phyloP scores from a whole-genome alignment of 1,284 basidiomycete species.

The Trametes versicolor region DNA sequence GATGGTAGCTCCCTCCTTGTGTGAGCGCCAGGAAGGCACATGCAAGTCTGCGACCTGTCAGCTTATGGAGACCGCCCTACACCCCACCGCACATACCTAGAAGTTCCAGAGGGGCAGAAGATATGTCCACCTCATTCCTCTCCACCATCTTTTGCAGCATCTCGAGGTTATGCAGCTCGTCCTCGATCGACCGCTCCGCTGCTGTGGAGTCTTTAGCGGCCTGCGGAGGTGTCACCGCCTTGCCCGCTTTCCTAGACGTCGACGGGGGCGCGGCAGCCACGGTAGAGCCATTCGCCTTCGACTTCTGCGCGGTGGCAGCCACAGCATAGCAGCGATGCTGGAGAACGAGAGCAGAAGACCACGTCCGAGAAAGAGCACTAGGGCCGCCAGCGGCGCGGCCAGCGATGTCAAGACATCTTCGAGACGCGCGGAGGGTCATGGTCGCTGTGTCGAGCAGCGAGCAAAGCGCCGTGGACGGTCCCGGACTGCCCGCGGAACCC shows the following conservation, averaged over 20 bases:
- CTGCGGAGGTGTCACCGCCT: conserved; percentile 13
- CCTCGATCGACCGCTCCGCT: conserved; percentile 11
- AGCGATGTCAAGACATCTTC: conserved; percentile 32
- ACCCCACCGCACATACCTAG: conserved; percentile 15
- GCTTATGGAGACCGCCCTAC: not conserved
- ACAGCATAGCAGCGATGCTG: conserved; percentile 30
- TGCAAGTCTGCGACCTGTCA: conserved; percentile 41
- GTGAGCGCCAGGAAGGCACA: conserved; percentile 41
- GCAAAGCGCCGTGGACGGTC: conserved; percentile 19
- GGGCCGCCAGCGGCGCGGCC: conserved; percentile 24
- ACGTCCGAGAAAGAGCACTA: conserved; percentile 25
- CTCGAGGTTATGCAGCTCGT: conserved; percentile 24
- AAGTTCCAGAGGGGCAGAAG: conserved; percentile 28
- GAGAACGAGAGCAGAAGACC: conserved; percentile 24
- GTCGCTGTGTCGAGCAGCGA: conserved; percentile 30
- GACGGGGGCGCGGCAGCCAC: conserved; percentile 19
- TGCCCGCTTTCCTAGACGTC: conserved; percentile 23
- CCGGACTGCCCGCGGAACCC: conserved; percentile 19
- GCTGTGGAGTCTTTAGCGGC: conserved; percentile 10
- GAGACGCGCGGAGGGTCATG: conserved; percentile 24
- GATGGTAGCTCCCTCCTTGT: conserved; percentile 37
- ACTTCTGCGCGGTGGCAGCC: conserved; percentile 23
- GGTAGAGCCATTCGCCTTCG: conserved; percentile 27
- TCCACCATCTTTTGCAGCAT: conserved; percentile 22
- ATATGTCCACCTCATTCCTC: conserved; percentile 30